phyloP scores from a whole-genome alignment of 495 filamentous ascomycete species.

The Penicillium taxi region DNA sequence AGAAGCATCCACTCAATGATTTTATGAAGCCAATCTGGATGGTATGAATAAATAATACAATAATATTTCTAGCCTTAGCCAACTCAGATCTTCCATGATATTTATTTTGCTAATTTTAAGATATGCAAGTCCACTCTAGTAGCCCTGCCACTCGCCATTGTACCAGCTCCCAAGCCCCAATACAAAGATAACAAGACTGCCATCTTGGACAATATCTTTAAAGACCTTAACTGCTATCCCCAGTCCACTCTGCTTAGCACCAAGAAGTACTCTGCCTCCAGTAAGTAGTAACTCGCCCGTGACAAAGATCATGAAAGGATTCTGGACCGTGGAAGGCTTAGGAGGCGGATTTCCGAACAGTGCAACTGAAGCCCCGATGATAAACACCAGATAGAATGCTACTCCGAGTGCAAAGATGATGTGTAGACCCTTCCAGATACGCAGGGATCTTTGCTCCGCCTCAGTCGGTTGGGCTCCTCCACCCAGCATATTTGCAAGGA shows the following conservation, averaged over 20 bases:
- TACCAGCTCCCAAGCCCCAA: slow-evolving; percentile 65
- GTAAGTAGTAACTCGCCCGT: slow-evolving; percentile 71
- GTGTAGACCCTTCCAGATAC: slow-evolving; percentile 72
- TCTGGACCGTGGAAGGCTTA: slow-evolving; percentile 58
- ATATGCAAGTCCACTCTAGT: slow-evolving; percentile 1
- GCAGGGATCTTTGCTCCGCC: slow-evolving; percentile 37
- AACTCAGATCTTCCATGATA: no score
- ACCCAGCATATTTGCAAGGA: slow-evolving; percentile 34
- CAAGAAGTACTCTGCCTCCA: slow-evolving; percentile 54
- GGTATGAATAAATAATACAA: no score
- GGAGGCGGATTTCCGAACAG: slow-evolving; percentile 41
- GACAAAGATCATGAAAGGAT: slow-evolving; percentile 70
- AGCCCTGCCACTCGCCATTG: slow-evolving; percentile 34
- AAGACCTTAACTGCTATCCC: slow-evolving; percentile 53
- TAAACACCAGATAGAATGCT: slow-evolving; percentile 56
- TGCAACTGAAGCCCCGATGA: slow-evolving; percentile 28
- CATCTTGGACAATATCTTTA: slow-evolving; percentile 56
- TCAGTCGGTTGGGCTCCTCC: slow-evolving; percentile 26
- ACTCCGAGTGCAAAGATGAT: slow-evolving; percentile 62
- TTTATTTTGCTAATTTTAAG: neutral
- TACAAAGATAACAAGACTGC: slow-evolving; percentile 69
- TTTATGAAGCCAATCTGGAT: no score
- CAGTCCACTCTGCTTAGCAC: slow-evolving; percentile 31
- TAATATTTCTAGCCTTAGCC: no score
- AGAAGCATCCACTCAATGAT: no score